These are phyloP conservation scores for Mitragyna speciosa DNA, from an alignment of 257 asterid species.

Conservation along the genomic window DNA sequence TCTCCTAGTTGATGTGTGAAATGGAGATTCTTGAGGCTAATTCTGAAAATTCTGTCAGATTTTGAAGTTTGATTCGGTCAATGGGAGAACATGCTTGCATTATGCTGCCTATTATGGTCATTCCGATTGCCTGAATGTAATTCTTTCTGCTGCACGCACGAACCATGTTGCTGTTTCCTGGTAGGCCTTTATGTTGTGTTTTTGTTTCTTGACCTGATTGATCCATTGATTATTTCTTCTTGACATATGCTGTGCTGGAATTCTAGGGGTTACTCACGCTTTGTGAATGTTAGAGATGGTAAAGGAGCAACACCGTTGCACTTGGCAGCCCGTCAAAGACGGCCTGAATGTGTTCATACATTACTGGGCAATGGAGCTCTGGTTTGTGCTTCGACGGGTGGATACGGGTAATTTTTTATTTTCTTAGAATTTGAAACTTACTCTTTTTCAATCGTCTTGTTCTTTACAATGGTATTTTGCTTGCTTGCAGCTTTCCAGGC, in stretches of 20 bases:
- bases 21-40: conserved; percentile 14
- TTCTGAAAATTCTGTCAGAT: conserved; percentile 46
- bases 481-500: conserved; percentile 60
- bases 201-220: not conserved
- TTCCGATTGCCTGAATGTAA: conserved; percentile 68
- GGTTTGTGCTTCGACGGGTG: conserved; percentile 79
- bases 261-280: conserved; percentile 81
- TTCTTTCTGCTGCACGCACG: conserved; percentile 76
- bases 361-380: conserved; percentile 82
- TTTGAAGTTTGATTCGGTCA: conserved; percentile 79
- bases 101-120: conserved; percentile 95
- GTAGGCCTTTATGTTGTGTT: conserved; percentile 33
- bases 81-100: conserved; percentile 95
- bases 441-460: not conserved
- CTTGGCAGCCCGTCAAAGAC: conserved; percentile 83
- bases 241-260: not conserved
- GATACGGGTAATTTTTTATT: conserved; percentile 55
- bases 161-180: conserved; percentile 82
- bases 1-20: conserved; percentile 5
- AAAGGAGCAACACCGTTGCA: conserved; percentile 97
- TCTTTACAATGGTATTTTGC: conserved; percentile 4
- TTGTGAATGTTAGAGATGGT: conserved; percentile 88
- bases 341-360: conserved; percentile 66
- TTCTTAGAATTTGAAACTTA: not conserved
- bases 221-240: not conserved